Evolutionary conservation across 768 basidiomycete genomes (phyloP), one percentile per base, ranked within the genome.

Genomic region (Serendipita sp.): DNA sequence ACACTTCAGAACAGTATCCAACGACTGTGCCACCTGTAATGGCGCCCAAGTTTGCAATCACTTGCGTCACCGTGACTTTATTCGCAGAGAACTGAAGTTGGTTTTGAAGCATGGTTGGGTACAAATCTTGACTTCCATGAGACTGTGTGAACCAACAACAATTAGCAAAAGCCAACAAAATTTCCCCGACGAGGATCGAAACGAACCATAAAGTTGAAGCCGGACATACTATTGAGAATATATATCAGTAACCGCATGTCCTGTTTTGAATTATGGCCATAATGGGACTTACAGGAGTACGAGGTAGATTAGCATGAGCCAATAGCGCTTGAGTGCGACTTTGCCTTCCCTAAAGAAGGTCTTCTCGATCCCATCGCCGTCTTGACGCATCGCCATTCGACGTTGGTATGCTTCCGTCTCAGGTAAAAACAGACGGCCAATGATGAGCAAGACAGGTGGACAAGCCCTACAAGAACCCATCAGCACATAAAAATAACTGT

Each of bases 301-400:
- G 0, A 87, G 87, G 69, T 93, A 94, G 60, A 93, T 83, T 71
- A 87, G 91, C 37, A 88, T 71, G 11, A 83, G 67, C 91, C 91
- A 95, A 70, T 96, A 89, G 11, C 69, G 73, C 75, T 81, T 88
- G 34, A 94, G 74, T 90, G 94, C 95, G 63, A 74, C 75, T 65
- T 79, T 77, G 0, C 83, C 82, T 73, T 93, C 90, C 62, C 73
- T 77, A 6, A 92, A 37, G 78, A 97, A 96, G 1, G 76, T 71
- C 2, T 69, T 70, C 1, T 64, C 69, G 6, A 71, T 66, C 3
- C 80, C 79, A 48, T 66, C 76, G 67, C 83, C 81, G 6, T 76
- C 76, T 43, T 70, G 69, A 48, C 70, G 64, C 33, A 71, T 68
- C 8, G 75, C 81, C 71, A 81, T 81, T 5, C 86, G 87, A 40